Evolutionary conservation across 129 eudicot species (phyloP), one percentile per base, ranked within the genome.

Genomic region (Artemisia tridentata): DNA sequence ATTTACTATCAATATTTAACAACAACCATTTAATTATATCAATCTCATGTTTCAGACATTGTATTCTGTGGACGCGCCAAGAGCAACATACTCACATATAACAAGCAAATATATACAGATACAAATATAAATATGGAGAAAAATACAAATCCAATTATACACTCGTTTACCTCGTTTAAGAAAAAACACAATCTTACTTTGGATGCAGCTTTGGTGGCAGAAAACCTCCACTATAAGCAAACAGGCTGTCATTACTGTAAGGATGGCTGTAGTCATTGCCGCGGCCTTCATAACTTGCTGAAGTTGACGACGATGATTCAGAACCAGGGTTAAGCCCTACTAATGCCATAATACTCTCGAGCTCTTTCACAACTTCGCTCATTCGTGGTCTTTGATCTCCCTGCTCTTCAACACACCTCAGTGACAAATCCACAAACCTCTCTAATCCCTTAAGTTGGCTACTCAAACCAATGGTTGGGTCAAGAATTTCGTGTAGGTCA

Each of bases 291-390:
- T 73, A 77, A 46, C 74, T 71, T n/a, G 78, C 67, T n/a, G 88
- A 83, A 78, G 79, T 20, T 16, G 85, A 65, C 5, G 74, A 68
- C 15, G 63, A 2, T 0, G 84, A 80, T 43, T 86, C 91, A 63
- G 66, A 69, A 48, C 47, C 66, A 3, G 88, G 85, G 45, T 86
- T 80, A 59, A 86, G 50, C 14, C 91, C 88, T 20, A 69, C 78
- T 48, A 77, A 63, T 61, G 79, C 76, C 84, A 67, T 68, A 27
- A 81, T 84, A 67, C 59, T 56, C 57, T 84, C 84, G 0, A 84
- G 67, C 74, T 79, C 92, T 78, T 84, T 86, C 52, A 81, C 96
- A 21, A 83, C 86, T 9, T 84, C 84, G 11, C 81, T 72, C 92
- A 85, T 88, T 31, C 76, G 3, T 14, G 96, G 96, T 74, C 96